phyloP scores from a whole-genome alignment of 345 rosid genomes.

The Kernera saxatilis region DNA sequence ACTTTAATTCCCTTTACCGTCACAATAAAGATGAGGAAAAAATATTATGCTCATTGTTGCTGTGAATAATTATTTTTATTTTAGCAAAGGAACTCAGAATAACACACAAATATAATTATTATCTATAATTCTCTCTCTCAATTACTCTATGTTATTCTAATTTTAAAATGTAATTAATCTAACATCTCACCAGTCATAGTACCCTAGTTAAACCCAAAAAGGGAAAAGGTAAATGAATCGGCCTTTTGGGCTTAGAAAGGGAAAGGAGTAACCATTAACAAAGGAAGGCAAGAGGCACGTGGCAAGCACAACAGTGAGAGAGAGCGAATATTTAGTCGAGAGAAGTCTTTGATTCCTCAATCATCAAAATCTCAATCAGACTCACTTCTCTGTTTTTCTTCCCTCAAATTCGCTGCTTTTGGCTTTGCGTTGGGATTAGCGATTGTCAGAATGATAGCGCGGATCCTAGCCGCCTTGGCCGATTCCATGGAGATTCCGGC shows the following conservation, averaged over 20 bases:
- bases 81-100: too few relatives aligned
- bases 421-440: background rate
- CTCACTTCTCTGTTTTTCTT: background rate
- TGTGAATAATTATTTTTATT: too few relatives aligned
- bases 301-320: background rate
- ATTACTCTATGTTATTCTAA: too few relatives aligned
- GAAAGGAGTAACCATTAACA: background rate
- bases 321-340: background rate
- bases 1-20: too few relatives aligned
- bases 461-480: slow-evolving; percentile 35
- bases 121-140: too few relatives aligned
- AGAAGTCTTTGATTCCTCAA: background rate
- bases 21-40: too few relatives aligned
- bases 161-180: too few relatives aligned
- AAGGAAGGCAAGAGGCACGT: slow-evolving; percentile 1
- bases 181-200: too few relatives aligned
- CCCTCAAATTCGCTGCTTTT: background rate
- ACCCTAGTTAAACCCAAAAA: too few relatives aligned
- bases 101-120: too few relatives aligned
- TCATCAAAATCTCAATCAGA: background rate
- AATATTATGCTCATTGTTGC: too few relatives aligned
- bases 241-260: slow-evolving; percentile 7
- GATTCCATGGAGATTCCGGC: slow-evolving; percentile 30
- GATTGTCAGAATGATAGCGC: slow-evolving; percentile 32
- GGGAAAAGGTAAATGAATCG: background rate